Percentiles rank a stretch among this genome's conserved stretches.
These are phyloP conservation scores for Diaporthe capsici DNA, from an alignment of 2,329 filamentous ascomycete genomes.

Conservation along the genomic window DNA sequence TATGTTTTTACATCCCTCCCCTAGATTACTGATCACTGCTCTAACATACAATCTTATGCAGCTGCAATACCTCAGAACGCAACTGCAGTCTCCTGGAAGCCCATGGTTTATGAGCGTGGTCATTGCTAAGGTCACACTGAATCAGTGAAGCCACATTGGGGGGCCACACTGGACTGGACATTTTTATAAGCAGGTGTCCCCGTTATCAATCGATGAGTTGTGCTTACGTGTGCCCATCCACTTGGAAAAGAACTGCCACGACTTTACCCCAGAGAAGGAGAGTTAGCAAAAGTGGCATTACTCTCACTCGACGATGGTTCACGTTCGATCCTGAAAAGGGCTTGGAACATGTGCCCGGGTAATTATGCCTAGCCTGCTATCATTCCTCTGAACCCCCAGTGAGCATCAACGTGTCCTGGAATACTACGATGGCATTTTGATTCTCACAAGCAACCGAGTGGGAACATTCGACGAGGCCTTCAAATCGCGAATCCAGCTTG, in stretches of 20 bases:
- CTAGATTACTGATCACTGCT: neutral
- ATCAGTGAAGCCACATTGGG: neutral
- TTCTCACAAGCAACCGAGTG: too few relatives aligned
- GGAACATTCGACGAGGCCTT: too few relatives aligned
- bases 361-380: too few relatives aligned
- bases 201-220: neutral
- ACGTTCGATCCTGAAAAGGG: too few relatives aligned
- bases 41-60: neutral
- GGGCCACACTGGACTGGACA: neutral
- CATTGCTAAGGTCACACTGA: neutral
- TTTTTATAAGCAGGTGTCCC: neutral
- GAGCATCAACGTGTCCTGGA: too few relatives aligned
- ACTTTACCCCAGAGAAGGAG: neutral
- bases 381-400: too few relatives aligned
- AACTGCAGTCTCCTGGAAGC: neutral
- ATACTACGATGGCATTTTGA: too few relatives aligned
- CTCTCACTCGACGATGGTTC: neutral
- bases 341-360: neutral
- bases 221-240: neutral
- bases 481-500: too few relatives aligned
- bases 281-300: neutral
- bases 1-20: neutral
- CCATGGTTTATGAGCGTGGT: neutral
- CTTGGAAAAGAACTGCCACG: neutral
- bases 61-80: neutral